phyloP scores from a whole-genome alignment of 768 basidiomycete species.

The Boletus edulis region DNA sequence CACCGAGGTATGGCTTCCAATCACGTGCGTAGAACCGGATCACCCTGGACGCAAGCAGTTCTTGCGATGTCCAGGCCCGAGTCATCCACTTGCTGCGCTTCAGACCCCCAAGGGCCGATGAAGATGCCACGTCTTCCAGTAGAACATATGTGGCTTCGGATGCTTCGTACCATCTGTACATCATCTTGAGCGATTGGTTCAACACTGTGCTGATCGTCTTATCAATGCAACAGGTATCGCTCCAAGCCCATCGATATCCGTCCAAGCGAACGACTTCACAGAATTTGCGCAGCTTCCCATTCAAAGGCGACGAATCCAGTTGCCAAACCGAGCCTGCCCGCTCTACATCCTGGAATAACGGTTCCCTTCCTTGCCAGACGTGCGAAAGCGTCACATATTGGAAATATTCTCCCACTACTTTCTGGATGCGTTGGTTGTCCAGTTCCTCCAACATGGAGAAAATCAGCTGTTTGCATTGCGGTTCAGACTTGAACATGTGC shows the following conservation, averaged over 20 bases:
- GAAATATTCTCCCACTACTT: slow-evolving; percentile 2
- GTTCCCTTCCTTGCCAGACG: slow-evolving; percentile 12
- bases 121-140: background rate
- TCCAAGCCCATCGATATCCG: slow-evolving; percentile 16
- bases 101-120: background rate
- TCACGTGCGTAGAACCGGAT: slow-evolving; percentile 8
- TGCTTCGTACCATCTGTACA: slow-evolving; percentile 14
- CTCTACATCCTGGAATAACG: slow-evolving; percentile 5
- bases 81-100: slow-evolving; percentile 4
- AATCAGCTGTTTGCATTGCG: background rate
- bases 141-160: background rate
- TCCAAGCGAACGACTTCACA: slow-evolving; percentile 2
- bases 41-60: slow-evolving; percentile 9
- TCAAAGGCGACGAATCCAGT: background rate
- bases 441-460: slow-evolving; percentile 5
- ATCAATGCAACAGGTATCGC: slow-evolving; percentile 14
- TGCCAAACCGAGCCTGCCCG: slow-evolving; percentile 1
- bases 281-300: slow-evolving; percentile 8
- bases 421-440: slow-evolving; percentile 1
- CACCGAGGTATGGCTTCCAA: slow-evolving; percentile 11
- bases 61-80: slow-evolving; percentile 15
- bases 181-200: slow-evolving; percentile 9
- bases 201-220: slow-evolving; percentile 7
- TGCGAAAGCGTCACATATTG: slow-evolving; percentile 13
- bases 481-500: slow-evolving; percentile 1